Conservation (phyloP, 176 grass and related monocot species). For the Pontederia crassipes region DNA sequence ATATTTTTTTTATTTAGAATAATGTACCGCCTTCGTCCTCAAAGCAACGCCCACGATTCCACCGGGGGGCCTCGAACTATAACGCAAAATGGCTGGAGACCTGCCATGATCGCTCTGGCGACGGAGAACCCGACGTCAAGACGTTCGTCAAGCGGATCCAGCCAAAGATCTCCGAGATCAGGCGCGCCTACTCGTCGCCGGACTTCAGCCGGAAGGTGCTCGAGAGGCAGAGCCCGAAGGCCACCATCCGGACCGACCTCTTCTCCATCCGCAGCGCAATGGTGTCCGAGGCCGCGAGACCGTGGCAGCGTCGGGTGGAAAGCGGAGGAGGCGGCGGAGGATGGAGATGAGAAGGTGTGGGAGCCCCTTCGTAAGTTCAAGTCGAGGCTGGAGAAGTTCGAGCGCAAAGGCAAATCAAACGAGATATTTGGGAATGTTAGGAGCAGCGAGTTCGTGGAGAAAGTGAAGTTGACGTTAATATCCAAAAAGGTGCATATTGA, state of each 20-base stretch:
- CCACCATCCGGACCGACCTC: conserved; percentile 55
- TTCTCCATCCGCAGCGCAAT: conserved; percentile 64
- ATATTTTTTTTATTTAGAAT: no score
- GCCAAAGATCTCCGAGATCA: conserved; percentile 67
- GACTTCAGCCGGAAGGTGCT: conserved; percentile 33
- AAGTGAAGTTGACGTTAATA: conserved; percentile 75
- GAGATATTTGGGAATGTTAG: conserved; percentile 48
- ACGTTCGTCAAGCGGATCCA: conserved; percentile 53
- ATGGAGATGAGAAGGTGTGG: conserved; percentile 45
- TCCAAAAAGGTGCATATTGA: no score
- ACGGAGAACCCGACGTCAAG: no score
- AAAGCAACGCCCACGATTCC: no score
- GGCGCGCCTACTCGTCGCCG: conserved; percentile 41
- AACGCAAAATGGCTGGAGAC: no score
- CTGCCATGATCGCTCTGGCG: no score
- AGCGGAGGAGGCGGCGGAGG: conserved; percentile 22
- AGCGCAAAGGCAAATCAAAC: conserved; percentile 43
- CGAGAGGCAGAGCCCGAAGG: conserved; percentile 31
- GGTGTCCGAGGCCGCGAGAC: conserved; percentile 30
- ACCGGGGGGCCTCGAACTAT: conserved; percentile 4
- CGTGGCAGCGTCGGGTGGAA: conserved; percentile 7
- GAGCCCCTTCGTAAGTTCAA: conserved; percentile 66
- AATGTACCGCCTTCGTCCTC: no score
- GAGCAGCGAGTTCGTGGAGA: conserved; percentile 39
- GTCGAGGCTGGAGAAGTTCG: conserved; percentile 54